phyloP scores from a whole-genome alignment of 192 early-diverging fungal genomes.

The Martensiomyces pterosporus region DNA sequence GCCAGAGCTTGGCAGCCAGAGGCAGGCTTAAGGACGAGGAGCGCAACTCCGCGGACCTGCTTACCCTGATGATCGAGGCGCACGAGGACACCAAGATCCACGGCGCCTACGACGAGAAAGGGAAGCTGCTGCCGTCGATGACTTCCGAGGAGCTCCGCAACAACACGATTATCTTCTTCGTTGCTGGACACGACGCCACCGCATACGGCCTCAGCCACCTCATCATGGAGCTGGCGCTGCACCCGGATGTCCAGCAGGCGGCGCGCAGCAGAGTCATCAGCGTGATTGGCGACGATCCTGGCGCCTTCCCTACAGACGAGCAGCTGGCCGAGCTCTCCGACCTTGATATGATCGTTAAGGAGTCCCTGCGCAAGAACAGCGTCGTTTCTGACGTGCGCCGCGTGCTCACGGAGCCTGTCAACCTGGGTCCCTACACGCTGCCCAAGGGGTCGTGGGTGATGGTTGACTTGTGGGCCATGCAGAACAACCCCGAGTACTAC shows the following conservation, averaged over 20 bases:
- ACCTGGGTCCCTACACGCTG: conserved; percentile 46
- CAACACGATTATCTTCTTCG: conserved; percentile 54
- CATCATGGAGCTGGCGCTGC: conserved; percentile 50
- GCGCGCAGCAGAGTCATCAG: conserved; percentile 42
- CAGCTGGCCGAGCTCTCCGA: conserved; percentile 49
- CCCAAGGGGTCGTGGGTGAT: conserved; percentile 52
- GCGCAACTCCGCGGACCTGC: conserved; percentile 42
- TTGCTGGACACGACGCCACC: conserved; percentile 56
- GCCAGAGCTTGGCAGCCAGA: conserved; percentile 15
- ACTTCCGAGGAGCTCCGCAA: conserved; percentile 46
- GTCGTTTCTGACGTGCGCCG: conserved; percentile 32
- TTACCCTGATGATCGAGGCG: conserved; percentile 57
- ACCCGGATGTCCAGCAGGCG: conserved; percentile 41
- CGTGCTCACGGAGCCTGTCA: conserved; percentile 47
- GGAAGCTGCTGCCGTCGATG: conserved; percentile 43
- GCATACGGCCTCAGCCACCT: conserved; percentile 36
- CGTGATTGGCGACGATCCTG: conserved; percentile 44
- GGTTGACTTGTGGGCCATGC: conserved; percentile 56
- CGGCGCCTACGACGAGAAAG: conserved; percentile 40
- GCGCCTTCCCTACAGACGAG: conserved; percentile 51
- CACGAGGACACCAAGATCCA: conserved; percentile 41
- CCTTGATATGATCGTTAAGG: conserved; percentile 53
- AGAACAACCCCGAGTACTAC: conserved; percentile 50
- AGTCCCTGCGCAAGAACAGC: conserved; percentile 47
- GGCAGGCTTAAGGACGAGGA: conserved; percentile 19